These are phyloP conservation scores for Plasmodium blacklocki DNA, from an alignment of 169 alveolate genomes.

Conservation along the genomic window DNA sequence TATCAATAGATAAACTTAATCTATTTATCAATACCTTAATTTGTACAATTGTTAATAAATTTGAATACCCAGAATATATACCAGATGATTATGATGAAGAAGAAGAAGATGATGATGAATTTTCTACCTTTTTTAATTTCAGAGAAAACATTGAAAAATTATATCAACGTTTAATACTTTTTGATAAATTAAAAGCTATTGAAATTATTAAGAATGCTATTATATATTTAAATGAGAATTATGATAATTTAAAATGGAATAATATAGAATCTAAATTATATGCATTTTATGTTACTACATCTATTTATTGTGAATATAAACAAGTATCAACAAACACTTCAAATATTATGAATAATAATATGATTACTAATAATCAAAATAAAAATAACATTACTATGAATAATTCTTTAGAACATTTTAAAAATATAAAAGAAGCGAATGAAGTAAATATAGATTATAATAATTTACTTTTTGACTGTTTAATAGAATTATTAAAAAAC, in stretches of 20 bases:
- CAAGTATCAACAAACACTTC: background rate
- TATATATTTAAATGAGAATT: constrained; percentile 38
- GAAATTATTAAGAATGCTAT: constrained; percentile 72
- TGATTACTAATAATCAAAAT: background rate
- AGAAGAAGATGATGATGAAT: constrained; percentile 72
- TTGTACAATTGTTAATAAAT: constrained; percentile 58
- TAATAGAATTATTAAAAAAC: constrained; percentile 61
- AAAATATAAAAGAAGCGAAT: constrained; percentile 22
- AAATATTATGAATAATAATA: background rate
- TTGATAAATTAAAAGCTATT: constrained; percentile 59
- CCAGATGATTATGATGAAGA: constrained; percentile 71
- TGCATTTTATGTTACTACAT: constrained; percentile 63
- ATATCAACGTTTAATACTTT: constrained; percentile 61
- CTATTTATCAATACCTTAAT: constrained; percentile 34
- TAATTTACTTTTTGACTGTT: constrained; percentile 33
- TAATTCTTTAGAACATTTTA: background rate
- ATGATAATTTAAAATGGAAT: constrained; percentile 61
- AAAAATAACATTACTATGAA: background rate
- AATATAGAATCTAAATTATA: constrained; percentile 45
- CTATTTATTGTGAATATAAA: constrained; percentile 61
- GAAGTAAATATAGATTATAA: constrained; percentile 18
- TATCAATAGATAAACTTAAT: constrained; percentile 31
- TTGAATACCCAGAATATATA: constrained; percentile 44
- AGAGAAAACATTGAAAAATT: constrained; percentile 69
- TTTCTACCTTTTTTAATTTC: constrained; percentile 31